Evolutionary conservation across 805 yeast species (phyloP).

Genomic region (Hanseniaspora mollemarum): DNA sequence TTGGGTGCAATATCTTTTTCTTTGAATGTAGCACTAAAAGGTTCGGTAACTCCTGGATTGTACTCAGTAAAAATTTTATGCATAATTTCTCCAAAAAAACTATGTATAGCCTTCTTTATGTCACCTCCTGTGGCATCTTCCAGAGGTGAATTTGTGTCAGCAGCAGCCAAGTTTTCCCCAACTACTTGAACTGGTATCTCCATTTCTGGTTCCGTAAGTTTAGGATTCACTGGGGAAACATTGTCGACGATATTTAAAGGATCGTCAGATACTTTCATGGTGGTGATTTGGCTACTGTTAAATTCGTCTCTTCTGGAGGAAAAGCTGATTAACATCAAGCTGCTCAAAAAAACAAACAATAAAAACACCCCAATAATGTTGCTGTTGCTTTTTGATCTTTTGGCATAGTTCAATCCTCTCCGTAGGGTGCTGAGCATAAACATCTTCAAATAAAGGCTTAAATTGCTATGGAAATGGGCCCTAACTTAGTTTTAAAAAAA

Average conservation of each 20-base stretch:
- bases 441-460: no score
- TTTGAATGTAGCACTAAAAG: background rate
- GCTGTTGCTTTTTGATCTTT: constrained; percentile 1
- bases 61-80: constrained; percentile 2
- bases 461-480: no score
- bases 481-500: background rate
- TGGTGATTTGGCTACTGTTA: background rate
- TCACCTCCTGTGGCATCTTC: no score
- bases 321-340: background rate
- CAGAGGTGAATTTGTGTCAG: no score
- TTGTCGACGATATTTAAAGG: background rate
- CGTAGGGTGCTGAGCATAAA: background rate
- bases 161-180: background rate
- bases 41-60: constrained; percentile 1
- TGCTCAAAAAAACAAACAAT: background rate
- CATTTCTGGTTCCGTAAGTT: background rate
- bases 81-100: constrained; percentile 5
- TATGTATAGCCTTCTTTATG: no score
- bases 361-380: constrained; percentile 1
- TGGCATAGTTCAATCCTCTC: background rate
- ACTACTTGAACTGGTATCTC: background rate
- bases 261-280: background rate
- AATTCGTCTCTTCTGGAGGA: constrained; percentile 1
- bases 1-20: constrained; percentile 9
- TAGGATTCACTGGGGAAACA: background rate